A percentile compares a stretch with the other conserved stretches of the same genome.
Evolutionary conservation across 768 basidiomycete genomes (phyloP).

Genomic region (Podaxis carcinomalis): DNA sequence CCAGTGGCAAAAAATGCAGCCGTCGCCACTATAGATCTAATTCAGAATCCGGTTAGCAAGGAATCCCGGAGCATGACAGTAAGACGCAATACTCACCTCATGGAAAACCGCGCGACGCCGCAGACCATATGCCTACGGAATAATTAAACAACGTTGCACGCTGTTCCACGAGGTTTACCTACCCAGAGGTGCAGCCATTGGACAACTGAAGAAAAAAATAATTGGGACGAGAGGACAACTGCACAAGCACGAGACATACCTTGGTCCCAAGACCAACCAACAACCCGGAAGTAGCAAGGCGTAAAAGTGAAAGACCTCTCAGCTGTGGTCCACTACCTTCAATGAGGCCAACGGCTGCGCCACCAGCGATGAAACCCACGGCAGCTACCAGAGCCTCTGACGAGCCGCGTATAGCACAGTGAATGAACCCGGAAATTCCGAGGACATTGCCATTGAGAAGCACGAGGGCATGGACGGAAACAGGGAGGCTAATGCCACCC

Average conservation of each 20-base stretch:
- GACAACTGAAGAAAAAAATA: conserved; percentile 33
- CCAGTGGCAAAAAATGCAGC: conserved; percentile 48
- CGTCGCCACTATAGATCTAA: conserved; percentile 52
- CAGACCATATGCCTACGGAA: conserved; percentile 56
- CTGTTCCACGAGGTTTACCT: conserved; percentile 8
- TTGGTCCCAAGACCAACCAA: conserved; percentile 57
- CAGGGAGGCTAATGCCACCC: conserved; percentile 48
- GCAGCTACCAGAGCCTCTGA: conserved; percentile 38
- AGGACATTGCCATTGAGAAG: conserved; percentile 52
- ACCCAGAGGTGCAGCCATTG: conserved; percentile 69
- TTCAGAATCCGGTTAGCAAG: neutral
- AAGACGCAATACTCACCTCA: conserved; percentile 33
- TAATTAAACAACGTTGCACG: neutral
- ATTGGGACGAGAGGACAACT: conserved; percentile 3
- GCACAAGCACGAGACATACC: conserved; percentile 24
- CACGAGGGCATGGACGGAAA: conserved; percentile 48
- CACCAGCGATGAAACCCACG: conserved; percentile 46
- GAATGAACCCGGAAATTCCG: conserved; percentile 60
- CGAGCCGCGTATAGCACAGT: conserved; percentile 42
- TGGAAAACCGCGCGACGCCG: conserved; percentile 53
- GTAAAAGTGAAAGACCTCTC: conserved; percentile 22
- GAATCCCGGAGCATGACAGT: conserved; percentile 5
- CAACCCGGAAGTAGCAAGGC: conserved; percentile 43
- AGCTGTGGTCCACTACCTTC: conserved; percentile 30
- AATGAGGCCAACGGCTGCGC: conserved; percentile 35